Conservation (phyloP, 2,329 filamentous ascomycete genomes). For the Aspergillus sp. region DNA sequence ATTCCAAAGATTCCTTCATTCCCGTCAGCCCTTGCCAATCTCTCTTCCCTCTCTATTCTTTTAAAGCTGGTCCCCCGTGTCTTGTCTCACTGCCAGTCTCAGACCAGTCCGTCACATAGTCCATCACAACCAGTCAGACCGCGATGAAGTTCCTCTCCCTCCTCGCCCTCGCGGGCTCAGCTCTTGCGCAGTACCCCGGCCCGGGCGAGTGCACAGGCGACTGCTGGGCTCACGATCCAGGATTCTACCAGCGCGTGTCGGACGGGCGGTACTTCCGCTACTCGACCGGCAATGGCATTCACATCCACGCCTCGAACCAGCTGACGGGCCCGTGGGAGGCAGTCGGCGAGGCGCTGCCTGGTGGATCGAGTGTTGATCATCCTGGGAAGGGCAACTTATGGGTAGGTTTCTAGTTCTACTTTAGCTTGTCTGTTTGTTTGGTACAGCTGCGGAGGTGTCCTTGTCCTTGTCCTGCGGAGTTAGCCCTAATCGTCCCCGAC, state of each 20-base stretch:
- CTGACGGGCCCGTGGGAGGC: constrained; percentile 53
- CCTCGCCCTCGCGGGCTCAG: constrained; percentile 11
- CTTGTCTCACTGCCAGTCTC: neutral
- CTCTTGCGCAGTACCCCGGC: constrained; percentile 22
- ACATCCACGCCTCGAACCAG: constrained; percentile 46
- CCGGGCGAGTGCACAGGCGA: constrained; percentile 32
- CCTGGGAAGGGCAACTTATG: constrained; percentile 50
- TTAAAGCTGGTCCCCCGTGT: neutral
- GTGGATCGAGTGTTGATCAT: constrained; percentile 45
- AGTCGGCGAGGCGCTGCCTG: constrained; percentile 47
- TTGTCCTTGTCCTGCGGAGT: neutral
- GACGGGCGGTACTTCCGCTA: constrained; percentile 57
- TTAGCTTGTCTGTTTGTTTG: neutral
- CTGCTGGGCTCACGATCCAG: constrained; percentile 49
- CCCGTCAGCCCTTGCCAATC: neutral
- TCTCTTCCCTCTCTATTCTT: neutral
- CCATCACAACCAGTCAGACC: too few relatives aligned
- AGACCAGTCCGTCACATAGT: too few relatives aligned
- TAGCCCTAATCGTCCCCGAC: neutral
- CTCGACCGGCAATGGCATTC: constrained; percentile 52
- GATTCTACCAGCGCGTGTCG: constrained; percentile 47
- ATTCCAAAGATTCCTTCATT: neutral
- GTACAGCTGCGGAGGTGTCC: too few relatives aligned
- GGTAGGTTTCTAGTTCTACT: constrained; percentile 30
- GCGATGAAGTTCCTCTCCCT: constrained; percentile 11